Conservation (phyloP, 2,329 filamentous ascomycete genomes). For the Zalaria obscura region DNA sequence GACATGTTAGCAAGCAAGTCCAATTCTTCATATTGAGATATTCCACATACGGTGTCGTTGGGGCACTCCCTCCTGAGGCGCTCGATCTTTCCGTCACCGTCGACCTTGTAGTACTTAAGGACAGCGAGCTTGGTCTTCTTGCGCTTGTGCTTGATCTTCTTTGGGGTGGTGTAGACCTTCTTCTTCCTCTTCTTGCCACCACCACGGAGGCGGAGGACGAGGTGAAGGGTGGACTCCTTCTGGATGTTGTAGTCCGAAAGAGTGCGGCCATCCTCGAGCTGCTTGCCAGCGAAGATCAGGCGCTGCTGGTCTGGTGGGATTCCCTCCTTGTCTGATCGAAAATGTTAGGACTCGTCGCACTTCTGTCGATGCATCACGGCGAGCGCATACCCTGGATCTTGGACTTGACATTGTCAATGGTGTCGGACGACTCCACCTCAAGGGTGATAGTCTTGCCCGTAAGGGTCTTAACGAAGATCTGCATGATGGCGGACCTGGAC, state of each 20-base stretch:
- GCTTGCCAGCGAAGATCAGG: slow-evolving; percentile 99
- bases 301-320: slow-evolving; percentile 99
- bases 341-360: slow-evolving; percentile 14
- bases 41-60: slow-evolving; percentile 58
- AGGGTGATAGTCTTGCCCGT: slow-evolving; percentile 99
- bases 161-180: slow-evolving; percentile 99
- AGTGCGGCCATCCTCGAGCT: slow-evolving; percentile 98
- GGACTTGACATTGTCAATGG: slow-evolving; percentile 99
- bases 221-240: slow-evolving; percentile 98
- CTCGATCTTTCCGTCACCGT: slow-evolving; percentile 99
- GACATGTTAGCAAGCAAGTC: slow-evolving; percentile 21
- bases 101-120: slow-evolving; percentile 99
- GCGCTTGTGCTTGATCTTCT: slow-evolving; percentile 99
- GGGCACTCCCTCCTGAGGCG: slow-evolving; percentile 97
- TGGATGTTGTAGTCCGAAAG: slow-evolving; percentile 99
- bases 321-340: slow-evolving; percentile 88
- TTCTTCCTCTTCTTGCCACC: slow-evolving; percentile 99
- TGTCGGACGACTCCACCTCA: slow-evolving; percentile 99
- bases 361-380: not conserved
- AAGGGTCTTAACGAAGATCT: slow-evolving; percentile 80
- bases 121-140: slow-evolving; percentile 99
- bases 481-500: slow-evolving; percentile 7
- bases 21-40: slow-evolving; percentile 3
- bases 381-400: slow-evolving; percentile 57
- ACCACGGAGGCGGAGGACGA: slow-evolving; percentile 95